phyloP scores from a whole-genome alignment of 2,329 filamentous ascomycete genomes.

The Alternaria arborescens region DNA sequence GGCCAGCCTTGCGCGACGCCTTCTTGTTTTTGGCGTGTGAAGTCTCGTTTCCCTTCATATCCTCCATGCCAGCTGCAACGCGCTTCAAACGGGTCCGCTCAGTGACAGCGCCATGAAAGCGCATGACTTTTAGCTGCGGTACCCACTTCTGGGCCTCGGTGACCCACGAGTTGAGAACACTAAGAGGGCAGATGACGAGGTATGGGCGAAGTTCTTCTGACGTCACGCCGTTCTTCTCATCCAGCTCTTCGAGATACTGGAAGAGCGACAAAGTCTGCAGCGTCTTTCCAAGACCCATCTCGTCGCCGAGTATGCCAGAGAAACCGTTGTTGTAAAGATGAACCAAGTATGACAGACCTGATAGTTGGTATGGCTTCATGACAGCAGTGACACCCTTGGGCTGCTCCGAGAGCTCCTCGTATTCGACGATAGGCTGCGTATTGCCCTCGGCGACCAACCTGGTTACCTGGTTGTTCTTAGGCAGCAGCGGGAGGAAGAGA shows the following conservation, averaged over 20 bases:
- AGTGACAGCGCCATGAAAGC: conserved; percentile 92
- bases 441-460: conserved; percentile 46
- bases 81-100: conserved; percentile 77
- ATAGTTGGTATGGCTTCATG: conserved; percentile 96
- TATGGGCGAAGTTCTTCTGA: conserved; percentile 82
- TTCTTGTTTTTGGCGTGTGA: conserved; percentile 87
- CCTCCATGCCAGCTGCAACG: conserved; percentile 56
- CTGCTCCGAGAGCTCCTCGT: conserved; percentile 54
- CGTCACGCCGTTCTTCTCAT: conserved; percentile 60
- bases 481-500: conserved; percentile 59
- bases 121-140: conserved; percentile 81
- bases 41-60: conserved; percentile 57
- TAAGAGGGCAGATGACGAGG: conserved; percentile 93
- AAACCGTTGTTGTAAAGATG: conserved; percentile 99
- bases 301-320: conserved; percentile 96
- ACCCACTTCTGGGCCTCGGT: conserved; percentile 98
- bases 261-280: conserved; percentile 98
- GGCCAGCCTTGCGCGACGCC: conserved; percentile 80
- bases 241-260: conserved; percentile 94
- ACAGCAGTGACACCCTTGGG: conserved; percentile 58
- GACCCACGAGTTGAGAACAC: conserved; percentile 98
- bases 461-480: conserved; percentile 53
- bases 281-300: conserved; percentile 99
- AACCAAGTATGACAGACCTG: conserved; percentile 98
- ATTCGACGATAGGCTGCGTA: conserved; percentile 46